phyloP scores from a whole-genome alignment of 2,329 filamentous ascomycete genomes.

The Teratosphaeria nubilosa region DNA sequence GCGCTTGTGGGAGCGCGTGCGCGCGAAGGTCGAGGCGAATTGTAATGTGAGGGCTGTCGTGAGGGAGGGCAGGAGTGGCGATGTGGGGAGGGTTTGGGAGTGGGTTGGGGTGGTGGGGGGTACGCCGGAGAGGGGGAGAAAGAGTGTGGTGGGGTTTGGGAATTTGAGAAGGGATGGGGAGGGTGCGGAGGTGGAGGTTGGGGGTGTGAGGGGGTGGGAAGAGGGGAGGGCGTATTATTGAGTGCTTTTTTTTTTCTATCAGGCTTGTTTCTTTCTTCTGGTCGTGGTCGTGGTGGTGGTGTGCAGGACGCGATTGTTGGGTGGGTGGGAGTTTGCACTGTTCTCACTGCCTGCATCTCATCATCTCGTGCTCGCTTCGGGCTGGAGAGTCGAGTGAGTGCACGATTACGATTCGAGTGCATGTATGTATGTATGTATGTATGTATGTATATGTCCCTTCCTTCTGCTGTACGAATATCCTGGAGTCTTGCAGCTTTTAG shows the following conservation, averaged over 20 bases:
- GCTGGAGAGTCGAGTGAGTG: too few relatives aligned
- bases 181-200: constrained; percentile 9
- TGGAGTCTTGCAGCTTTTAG: too few relatives aligned
- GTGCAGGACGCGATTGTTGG: too few relatives aligned
- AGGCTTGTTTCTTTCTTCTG: background rate
- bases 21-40: constrained; percentile 80
- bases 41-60: constrained; percentile 77
- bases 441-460: too few relatives aligned
- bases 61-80: constrained; percentile 47
- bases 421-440: too few relatives aligned
- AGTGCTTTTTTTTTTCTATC: background rate
- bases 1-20: constrained; percentile 73
- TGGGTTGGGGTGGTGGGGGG: constrained; percentile 51
- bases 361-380: too few relatives aligned
- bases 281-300: too few relatives aligned
- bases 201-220: constrained; percentile 32
- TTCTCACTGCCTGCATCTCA: too few relatives aligned
- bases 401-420: too few relatives aligned
- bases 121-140: constrained; percentile 16
- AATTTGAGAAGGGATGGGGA: constrained; percentile 8
- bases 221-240: constrained; percentile 40
- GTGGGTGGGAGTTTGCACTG: too few relatives aligned
- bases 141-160: constrained; percentile 22
- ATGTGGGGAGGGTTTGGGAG: constrained; percentile 55
- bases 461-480: too few relatives aligned